phyloP scores from a whole-genome alignment of 352 stramenopile species.

The Phytopythium boreale region DNA sequence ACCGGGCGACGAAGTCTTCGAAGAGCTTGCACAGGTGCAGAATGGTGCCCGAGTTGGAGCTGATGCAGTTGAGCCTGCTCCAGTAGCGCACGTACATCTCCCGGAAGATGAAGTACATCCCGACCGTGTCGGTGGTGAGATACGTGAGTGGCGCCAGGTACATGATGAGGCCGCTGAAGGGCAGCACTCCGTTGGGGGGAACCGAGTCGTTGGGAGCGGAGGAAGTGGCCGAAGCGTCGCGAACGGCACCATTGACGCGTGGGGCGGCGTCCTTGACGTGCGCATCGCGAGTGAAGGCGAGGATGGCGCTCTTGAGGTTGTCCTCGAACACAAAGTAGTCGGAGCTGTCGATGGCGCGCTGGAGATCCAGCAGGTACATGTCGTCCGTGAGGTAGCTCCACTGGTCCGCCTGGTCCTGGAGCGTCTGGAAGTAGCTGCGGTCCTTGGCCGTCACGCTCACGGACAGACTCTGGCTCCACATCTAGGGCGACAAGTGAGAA shows the following conservation, averaged over 20 bases:
- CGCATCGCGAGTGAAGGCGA: conserved; percentile 68
- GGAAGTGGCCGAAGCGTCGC: neutral
- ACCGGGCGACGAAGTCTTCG: conserved; percentile 55
- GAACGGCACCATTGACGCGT: conserved; percentile 51
- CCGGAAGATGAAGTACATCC: conserved; percentile 76
- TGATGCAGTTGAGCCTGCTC: conserved; percentile 72
- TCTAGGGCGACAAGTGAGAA: conserved; percentile 17
- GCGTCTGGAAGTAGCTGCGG: conserved; percentile 43
- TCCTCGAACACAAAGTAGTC: conserved; percentile 87
- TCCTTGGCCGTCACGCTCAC: conserved; percentile 28
- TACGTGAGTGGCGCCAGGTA: conserved; percentile 73
- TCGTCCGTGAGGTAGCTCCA: conserved; percentile 65
- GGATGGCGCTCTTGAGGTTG: conserved; percentile 60
- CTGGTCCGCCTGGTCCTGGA: conserved; percentile 29
- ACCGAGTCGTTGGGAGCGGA: conserved; percentile 18
- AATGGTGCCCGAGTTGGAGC: conserved; percentile 49
- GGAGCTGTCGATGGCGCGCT: conserved; percentile 68
- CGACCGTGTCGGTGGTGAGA: conserved; percentile 54
- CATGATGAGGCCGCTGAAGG: conserved; percentile 71
- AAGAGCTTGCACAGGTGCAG: conserved; percentile 74
- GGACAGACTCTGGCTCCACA: conserved; percentile 60
- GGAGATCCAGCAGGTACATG: conserved; percentile 81
- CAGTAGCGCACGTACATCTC: conserved; percentile 79
- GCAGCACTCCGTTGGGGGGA: conserved; percentile 66
- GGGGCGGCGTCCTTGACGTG: conserved; percentile 39